phyloP scores from a whole-genome alignment of 306 rosid genomes.

The Acacia melanoxylon region DNA sequence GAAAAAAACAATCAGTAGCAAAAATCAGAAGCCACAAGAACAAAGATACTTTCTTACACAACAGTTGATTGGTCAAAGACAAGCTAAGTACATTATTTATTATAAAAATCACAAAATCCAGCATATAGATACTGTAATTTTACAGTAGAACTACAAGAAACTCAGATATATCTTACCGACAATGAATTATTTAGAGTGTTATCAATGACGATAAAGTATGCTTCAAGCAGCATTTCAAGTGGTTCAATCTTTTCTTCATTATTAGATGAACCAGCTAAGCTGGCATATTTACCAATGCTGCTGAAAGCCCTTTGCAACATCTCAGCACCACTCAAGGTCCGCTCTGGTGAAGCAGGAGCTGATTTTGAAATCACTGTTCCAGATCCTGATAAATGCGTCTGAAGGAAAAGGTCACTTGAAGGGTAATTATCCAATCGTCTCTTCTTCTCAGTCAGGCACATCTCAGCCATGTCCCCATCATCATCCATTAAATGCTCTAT shows the following conservation, averaged over 20 bases:
- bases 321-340: conserved; percentile 46
- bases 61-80: neutral
- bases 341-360: conserved; percentile 81
- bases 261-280: conserved; percentile 60
- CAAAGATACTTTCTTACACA: conserved; percentile 16
- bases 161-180: conserved; percentile 56
- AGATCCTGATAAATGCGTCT: conserved; percentile 30
- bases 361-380: conserved; percentile 57
- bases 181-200: conserved; percentile 79
- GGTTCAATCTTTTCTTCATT: conserved; percentile 66
- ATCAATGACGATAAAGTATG: conserved; percentile 91
- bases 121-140: neutral
- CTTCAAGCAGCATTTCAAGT: conserved; percentile 96
- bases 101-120: neutral
- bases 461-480: conserved; percentile 99
- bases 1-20: neutral
- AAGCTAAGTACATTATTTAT: neutral
- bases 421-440: conserved; percentile 51
- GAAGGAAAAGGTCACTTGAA: conserved; percentile 49
- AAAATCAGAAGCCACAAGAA: neutral
- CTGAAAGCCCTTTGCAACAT: conserved; percentile 82
- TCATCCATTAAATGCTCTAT: conserved; percentile 99
- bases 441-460: conserved; percentile 97
- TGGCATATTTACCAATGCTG: conserved; percentile 66
- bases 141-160: conserved; percentile 20